Conservation (phyloP, 73 alveolate genomes). For the Breviolum minutum region DNA sequence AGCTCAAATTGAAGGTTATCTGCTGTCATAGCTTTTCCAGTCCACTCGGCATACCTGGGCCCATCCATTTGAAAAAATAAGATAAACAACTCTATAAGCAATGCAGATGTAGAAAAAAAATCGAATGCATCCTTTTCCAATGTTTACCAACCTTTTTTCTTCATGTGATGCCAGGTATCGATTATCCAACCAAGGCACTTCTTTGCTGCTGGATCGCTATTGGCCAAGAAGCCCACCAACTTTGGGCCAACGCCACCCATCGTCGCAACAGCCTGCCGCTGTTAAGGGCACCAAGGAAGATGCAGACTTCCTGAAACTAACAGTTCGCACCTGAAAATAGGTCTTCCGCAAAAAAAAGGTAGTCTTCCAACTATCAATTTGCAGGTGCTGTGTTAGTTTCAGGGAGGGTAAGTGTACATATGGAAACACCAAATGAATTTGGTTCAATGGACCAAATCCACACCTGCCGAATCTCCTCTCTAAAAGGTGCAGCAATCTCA, state of each 20-base stretch:
- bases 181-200: constrained; percentile 5
- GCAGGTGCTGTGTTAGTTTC: no score
- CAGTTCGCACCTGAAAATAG: no score
- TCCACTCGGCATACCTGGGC: constrained; percentile 87
- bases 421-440: not conserved
- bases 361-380: no score
- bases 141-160: not conserved
- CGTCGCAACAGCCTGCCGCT: constrained; percentile 58
- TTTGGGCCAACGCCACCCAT: constrained; percentile 91
- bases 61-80: not conserved
- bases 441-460: not conserved
- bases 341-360: no score
- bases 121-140: not conserved
- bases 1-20: constrained; percentile 85
- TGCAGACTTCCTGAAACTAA: no score
- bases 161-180: not conserved
- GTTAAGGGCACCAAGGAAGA: not conserved
- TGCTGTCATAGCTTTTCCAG: constrained; percentile 88
- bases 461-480: constrained; percentile 86
- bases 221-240: constrained; percentile 92
- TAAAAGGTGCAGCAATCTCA: constrained; percentile 89
- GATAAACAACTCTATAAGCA: not conserved
- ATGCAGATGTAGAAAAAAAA: not conserved
- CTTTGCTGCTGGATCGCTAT: constrained; percentile 91
- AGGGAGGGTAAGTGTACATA: no score